These are phyloP conservation scores for Diphasiastrum complanatum DNA, from an alignment of 83 land plant species.

Conservation along the genomic window DNA sequence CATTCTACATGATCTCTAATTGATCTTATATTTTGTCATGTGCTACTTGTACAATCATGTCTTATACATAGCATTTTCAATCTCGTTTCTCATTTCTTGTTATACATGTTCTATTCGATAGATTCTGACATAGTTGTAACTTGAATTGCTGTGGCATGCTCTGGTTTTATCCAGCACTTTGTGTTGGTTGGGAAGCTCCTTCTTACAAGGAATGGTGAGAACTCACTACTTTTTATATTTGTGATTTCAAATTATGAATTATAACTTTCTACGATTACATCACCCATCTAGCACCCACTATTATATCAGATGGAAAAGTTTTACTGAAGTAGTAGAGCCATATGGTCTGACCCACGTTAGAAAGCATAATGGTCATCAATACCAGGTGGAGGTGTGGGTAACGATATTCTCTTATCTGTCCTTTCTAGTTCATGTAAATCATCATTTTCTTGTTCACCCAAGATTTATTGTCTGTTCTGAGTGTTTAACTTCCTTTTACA, in stretches of 20 bases:
- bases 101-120: background rate
- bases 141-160: background rate
- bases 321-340: too few species aligned
- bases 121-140: background rate
- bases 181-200: constrained; percentile 63
- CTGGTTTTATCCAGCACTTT: constrained; percentile 49
- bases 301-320: too few species aligned
- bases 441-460: too few species aligned
- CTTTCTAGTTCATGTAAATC: too few species aligned
- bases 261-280: background rate
- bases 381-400: too few species aligned
- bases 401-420: too few species aligned
- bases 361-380: too few species aligned
- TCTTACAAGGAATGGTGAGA: constrained; percentile 65
- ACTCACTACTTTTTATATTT: constrained; percentile 1
- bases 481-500: too few species aligned
- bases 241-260: background rate
- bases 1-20: too few species aligned
- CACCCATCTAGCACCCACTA: background rate
- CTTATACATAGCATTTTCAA: background rate
- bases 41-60: background rate
- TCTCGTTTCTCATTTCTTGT: background rate
- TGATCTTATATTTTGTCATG: too few species aligned
- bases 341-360: too few species aligned
- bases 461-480: too few species aligned